Conservation (phyloP, 208 protist genomes). For the Leishmania mexicana region DNA sequence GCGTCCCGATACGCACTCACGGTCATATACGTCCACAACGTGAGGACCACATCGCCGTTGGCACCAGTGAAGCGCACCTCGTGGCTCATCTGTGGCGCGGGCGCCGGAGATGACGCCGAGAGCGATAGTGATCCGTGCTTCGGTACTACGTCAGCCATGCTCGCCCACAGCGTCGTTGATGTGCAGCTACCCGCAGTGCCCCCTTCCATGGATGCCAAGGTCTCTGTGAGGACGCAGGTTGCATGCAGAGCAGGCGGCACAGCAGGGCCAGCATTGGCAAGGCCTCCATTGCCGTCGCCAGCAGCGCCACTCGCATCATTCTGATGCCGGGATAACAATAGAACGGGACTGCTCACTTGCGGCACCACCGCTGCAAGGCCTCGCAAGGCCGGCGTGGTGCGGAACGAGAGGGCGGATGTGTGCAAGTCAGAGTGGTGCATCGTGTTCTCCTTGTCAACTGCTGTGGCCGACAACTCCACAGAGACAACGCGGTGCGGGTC, state of each 20-base stretch:
- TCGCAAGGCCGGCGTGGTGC: constrained; percentile 30
- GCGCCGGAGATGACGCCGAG: neutral
- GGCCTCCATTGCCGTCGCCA: neutral
- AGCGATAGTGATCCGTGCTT: neutral
- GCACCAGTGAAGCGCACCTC: constrained; percentile 22
- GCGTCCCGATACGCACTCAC: constrained; percentile 55
- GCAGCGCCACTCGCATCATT: neutral
- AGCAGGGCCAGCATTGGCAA: neutral
- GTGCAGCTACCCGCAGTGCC: neutral
- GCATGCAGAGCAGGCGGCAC: constrained; percentile 9
- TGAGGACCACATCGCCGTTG: constrained; percentile 36
- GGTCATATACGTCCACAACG: constrained; percentile 35
- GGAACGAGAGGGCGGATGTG: constrained; percentile 10
- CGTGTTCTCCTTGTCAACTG: neutral
- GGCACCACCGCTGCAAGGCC: constrained; percentile 31
- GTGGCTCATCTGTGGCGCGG: constrained; percentile 3
- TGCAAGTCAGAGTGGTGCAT: neutral
- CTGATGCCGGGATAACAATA: constrained; percentile 7
- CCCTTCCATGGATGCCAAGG: neutral
- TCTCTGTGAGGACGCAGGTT: constrained; percentile 24
- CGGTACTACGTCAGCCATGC: constrained; percentile 5
- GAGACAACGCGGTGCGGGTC: constrained; percentile 29
- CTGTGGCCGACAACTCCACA: neutral
- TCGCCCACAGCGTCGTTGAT: constrained; percentile 32
- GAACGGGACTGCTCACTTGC: constrained; percentile 35